phyloP scores from a whole-genome alignment of 2,329 filamentous ascomycete genomes.

The Aspergillus sp. region DNA sequence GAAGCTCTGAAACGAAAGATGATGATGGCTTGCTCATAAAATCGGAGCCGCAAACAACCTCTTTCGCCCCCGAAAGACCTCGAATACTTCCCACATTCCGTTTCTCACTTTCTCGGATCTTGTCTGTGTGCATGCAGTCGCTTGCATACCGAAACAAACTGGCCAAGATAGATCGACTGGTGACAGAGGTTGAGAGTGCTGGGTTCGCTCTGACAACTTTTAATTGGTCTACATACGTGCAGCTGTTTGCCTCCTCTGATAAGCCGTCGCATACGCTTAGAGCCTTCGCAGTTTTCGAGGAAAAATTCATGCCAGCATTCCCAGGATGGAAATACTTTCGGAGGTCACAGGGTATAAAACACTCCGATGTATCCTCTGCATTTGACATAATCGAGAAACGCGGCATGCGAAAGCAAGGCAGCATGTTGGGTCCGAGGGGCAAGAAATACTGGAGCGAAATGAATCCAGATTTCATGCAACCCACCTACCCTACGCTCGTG shows the following conservation, averaged over 20 bases:
- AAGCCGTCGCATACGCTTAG: constrained; percentile 52
- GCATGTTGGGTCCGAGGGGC: constrained; percentile 32
- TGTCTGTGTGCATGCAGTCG: constrained; percentile 54
- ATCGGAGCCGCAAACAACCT: background rate
- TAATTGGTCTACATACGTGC: constrained; percentile 80
- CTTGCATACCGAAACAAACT: constrained; percentile 56
- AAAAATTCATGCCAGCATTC: constrained; percentile 75
- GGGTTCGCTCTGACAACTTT: constrained; percentile 74
- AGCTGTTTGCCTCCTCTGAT: constrained; percentile 62
- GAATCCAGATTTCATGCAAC: constrained; percentile 42
- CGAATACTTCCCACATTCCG: constrained; percentile 42
- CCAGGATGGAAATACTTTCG: constrained; percentile 63
- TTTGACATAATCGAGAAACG: constrained; percentile 34
- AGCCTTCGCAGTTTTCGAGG: constrained; percentile 75
- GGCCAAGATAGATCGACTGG: constrained; percentile 49
- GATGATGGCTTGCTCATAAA: background rate
- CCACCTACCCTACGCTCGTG: constrained; percentile 46
- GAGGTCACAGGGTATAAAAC: constrained; percentile 33
- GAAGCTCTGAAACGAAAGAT: background rate
- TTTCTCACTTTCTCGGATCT: constrained; percentile 49
- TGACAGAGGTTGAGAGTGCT: constrained; percentile 57
- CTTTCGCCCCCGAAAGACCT: background rate
- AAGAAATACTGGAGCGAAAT: constrained; percentile 36
- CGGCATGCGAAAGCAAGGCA: constrained; percentile 19
- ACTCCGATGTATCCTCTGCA: constrained; percentile 26